Conservation (phyloP, 352 stramenopile genomes). For the Globisporangium polare region DNA sequence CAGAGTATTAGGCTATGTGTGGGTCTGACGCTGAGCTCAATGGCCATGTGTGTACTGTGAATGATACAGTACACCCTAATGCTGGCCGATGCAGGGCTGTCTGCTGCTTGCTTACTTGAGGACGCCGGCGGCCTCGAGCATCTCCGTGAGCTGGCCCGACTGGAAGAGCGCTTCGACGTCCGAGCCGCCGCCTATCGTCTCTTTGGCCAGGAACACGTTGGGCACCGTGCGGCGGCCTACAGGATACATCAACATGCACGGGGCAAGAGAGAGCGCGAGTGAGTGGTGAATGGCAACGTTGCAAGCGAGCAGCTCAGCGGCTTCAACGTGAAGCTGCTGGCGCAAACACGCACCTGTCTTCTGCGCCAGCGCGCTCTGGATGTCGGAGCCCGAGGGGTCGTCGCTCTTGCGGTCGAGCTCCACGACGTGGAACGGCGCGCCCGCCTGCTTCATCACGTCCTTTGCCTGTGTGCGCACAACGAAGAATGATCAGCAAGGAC, state of each 20-base stretch:
- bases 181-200: constrained; percentile 92
- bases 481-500: background rate
- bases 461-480: constrained; percentile 61
- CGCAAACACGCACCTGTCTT: constrained; percentile 65
- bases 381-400: constrained; percentile 55
- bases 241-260: background rate
- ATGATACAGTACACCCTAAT: too few species aligned
- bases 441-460: constrained; percentile 60
- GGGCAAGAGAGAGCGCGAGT: background rate
- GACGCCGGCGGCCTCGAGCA: constrained; percentile 64
- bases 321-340: background rate
- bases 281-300: too few species aligned
- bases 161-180: constrained; percentile 86
- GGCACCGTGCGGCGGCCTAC: constrained; percentile 92
- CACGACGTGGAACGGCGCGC: constrained; percentile 53
- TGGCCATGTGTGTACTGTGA: too few species aligned
- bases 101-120: constrained; percentile 26
- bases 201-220: constrained; percentile 96
- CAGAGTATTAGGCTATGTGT: too few species aligned
- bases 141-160: constrained; percentile 86
- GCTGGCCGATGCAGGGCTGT: too few species aligned
- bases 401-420: constrained; percentile 68
- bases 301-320: too few species aligned
- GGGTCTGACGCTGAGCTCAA: too few species aligned
- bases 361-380: constrained; percentile 83